Percentiles rank a stretch among this genome's conserved stretches.
Evolutionary conservation across 2,329 filamentous ascomycete species (phyloP).

Genomic region (Drechmeria coniospora): DNA sequence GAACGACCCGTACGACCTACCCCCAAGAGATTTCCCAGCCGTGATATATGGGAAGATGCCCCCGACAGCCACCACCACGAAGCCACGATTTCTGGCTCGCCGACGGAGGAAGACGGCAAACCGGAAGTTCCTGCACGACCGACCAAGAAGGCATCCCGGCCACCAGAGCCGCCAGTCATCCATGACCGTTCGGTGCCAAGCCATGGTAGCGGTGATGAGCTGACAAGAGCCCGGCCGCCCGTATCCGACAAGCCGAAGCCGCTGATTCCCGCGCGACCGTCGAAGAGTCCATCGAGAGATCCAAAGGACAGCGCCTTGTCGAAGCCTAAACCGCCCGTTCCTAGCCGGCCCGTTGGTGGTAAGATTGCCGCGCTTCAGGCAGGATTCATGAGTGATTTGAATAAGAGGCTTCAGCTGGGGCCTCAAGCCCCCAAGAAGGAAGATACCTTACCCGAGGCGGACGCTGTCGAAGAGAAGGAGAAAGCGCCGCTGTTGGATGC

Average conservation of each 20-base stretch:
- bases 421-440: slow-evolving; percentile 69
- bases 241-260: slow-evolving; percentile 43
- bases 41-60: slow-evolving; percentile 95
- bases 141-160: slow-evolving; percentile 21
- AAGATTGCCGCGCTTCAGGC: slow-evolving; percentile 88
- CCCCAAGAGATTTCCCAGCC: slow-evolving; percentile 70
- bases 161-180: slow-evolving; percentile 27
- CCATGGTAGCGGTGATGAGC: slow-evolving; percentile 21
- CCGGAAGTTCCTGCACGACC: slow-evolving; percentile 17
- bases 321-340: slow-evolving; percentile 73
- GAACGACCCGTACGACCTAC: slow-evolving; percentile 39
- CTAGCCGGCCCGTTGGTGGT: slow-evolving; percentile 54
- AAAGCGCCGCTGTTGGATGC: slow-evolving; percentile 76
- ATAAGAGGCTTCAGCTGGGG: slow-evolving; percentile 74
- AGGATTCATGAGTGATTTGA: slow-evolving; percentile 84
- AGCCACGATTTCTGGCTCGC: slow-evolving; percentile 45
- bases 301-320: slow-evolving; percentile 26
- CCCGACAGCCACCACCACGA: slow-evolving; percentile 71
- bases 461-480: slow-evolving; percentile 41
- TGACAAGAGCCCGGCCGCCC: slow-evolving; percentile 20
- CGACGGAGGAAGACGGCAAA: slow-evolving; percentile 12
- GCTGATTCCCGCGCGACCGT: slow-evolving; percentile 43
- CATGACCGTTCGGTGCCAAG: slow-evolving; percentile 41
- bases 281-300: slow-evolving; percentile 30
- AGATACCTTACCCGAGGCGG: slow-evolving; percentile 42